phyloP scores from a whole-genome alignment of 305 asterid species.

The Ajuga reptans region DNA sequence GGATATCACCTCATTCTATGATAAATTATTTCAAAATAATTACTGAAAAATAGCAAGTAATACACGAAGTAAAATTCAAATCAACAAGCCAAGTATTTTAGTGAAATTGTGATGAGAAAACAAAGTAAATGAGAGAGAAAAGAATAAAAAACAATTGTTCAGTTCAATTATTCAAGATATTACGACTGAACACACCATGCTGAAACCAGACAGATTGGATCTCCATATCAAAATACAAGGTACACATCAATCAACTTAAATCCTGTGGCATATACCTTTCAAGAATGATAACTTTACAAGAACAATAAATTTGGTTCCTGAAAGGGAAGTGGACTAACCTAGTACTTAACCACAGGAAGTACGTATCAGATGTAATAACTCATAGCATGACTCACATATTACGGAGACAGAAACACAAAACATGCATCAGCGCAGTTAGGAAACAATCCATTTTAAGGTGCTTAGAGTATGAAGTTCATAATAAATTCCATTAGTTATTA shows the following conservation, averaged over 20 bases:
- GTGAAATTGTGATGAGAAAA: slow-evolving; percentile 1
- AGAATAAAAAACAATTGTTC: neutral
- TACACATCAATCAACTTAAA: neutral
- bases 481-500: neutral
- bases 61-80: neutral
- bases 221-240: neutral
- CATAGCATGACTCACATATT: neutral
- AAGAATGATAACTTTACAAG: neutral
- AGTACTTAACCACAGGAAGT: neutral
- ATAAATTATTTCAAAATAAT: neutral
- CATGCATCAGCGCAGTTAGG: neutral
- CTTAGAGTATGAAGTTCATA: neutral
- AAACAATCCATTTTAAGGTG: neutral
- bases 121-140: neutral
- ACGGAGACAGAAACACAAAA: neutral
- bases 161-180: neutral
- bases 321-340: neutral
- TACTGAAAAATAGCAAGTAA: neutral
- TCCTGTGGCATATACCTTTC: neutral
- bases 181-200: neutral
- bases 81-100: neutral
- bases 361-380: neutral
- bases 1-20: neutral
- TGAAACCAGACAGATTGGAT: neutral
- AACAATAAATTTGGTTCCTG: neutral